Percentiles rank a stretch among this genome's conserved stretches.
Evolutionary conservation across 169 alveolate species (phyloP).

Genomic region (Cryptosporidium canis): DNA sequence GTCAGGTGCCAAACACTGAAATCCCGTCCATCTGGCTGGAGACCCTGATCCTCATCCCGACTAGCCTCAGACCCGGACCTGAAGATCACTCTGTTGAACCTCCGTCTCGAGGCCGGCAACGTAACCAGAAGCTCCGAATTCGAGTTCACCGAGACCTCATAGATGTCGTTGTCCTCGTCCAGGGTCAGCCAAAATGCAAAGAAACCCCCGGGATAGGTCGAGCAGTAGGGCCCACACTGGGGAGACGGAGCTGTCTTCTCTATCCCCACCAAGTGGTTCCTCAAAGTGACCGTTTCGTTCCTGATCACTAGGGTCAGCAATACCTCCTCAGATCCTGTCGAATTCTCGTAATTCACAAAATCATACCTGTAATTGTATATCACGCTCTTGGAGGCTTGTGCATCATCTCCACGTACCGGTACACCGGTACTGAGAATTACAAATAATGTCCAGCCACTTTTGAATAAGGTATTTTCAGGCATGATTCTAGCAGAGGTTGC

Average conservation of each 20-base stretch:
- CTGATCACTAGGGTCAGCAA: neutral
- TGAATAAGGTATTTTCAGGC: neutral
- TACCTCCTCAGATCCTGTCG: neutral
- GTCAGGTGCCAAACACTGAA: constrained; percentile 34
- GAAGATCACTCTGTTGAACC: neutral
- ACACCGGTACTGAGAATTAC: constrained; percentile 31
- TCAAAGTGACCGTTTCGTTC: constrained; percentile 26
- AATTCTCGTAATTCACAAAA: neutral
- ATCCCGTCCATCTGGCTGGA: neutral
- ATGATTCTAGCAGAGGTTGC: constrained; percentile 36
- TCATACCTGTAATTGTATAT: neutral
- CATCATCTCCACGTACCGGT: neutral
- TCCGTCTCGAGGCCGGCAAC: constrained; percentile 35
- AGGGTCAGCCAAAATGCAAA: constrained; percentile 49
- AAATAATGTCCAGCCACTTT: constrained; percentile 45
- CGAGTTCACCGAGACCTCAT: constrained; percentile 6
- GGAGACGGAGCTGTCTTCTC: constrained; percentile 28
- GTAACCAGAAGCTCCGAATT: constrained; percentile 11
- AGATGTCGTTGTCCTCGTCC: neutral
- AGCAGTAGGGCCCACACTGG: constrained; percentile 64
- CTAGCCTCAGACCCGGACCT: neutral
- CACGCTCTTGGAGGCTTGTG: neutral
- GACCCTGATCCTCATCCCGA: neutral
- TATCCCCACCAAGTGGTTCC: neutral
- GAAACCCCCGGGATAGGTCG: constrained; percentile 48